Percentiles rank a stretch among this genome's conserved stretches.
phyloP scores from a whole-genome alignment of 306 rosid genomes.

The Adenanthera pavonina region DNA sequence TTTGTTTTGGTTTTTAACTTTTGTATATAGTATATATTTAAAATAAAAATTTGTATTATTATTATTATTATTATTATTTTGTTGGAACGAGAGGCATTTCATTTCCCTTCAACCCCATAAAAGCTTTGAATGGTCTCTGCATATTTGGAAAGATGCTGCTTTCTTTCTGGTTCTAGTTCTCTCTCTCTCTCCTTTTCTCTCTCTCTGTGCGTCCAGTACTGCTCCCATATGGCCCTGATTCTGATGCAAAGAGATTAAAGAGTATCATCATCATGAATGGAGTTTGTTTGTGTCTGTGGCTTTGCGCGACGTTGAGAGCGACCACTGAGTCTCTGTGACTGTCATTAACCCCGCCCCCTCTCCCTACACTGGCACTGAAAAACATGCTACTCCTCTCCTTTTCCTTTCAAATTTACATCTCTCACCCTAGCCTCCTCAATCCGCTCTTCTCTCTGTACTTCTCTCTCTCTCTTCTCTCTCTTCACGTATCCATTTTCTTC shows the following conservation, averaged over 20 bases:
- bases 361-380: constrained; percentile 85
- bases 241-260: constrained; percentile 48
- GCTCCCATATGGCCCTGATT: constrained; percentile 68
- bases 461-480: neutral
- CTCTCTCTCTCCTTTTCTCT: neutral
- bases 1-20: neutral
- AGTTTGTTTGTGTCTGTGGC: constrained; percentile 66
- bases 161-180: constrained; percentile 9
- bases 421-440: too few species aligned
- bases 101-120: constrained; percentile 21
- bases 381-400: constrained; percentile 56
- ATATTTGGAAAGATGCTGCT: constrained; percentile 69
- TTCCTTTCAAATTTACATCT: neutral
- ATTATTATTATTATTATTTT: neutral
- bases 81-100: neutral
- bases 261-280: constrained; percentile 51
- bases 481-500: constrained; percentile 21
- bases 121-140: constrained; percentile 73
- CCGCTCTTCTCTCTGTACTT: constrained; percentile 5
- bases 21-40: too few species aligned
- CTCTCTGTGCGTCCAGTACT: constrained; percentile 45
- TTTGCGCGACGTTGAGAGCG: constrained; percentile 58
- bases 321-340: constrained; percentile 64
- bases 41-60: too few species aligned
- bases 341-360: constrained; percentile 63